phyloP scores from a whole-genome alignment of 331 rosid species.

The Saraca asoca region DNA sequence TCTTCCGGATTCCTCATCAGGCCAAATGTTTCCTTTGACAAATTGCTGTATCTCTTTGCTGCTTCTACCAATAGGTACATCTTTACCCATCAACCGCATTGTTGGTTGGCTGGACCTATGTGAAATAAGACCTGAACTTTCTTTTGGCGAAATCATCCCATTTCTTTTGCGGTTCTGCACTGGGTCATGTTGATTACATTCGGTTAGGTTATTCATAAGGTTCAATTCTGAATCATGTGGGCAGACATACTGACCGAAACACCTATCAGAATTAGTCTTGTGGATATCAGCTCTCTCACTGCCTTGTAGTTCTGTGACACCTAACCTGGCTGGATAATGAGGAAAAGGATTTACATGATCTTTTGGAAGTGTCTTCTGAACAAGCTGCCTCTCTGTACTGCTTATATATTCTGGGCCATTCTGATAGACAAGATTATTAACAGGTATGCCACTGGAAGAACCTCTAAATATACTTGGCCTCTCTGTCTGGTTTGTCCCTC shows the following conservation, averaged over 20 bases:
- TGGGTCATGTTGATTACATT: constrained; percentile 50
- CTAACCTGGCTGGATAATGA: constrained; percentile 62
- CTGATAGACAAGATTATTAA: constrained; percentile 36
- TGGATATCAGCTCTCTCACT: constrained; percentile 52
- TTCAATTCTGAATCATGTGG: constrained; percentile 50
- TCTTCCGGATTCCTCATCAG: constrained; percentile 54
- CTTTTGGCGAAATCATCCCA: constrained; percentile 42
- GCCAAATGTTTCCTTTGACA: constrained; percentile 62
- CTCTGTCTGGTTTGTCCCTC: constrained; percentile 46
- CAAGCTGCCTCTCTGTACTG: constrained; percentile 44
- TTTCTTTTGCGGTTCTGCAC: constrained; percentile 45
- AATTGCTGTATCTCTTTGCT: constrained; percentile 56
- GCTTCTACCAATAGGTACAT: constrained; percentile 87
- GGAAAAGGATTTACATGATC: constrained; percentile 54
- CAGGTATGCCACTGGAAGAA: constrained; percentile 50
- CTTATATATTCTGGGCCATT: constrained; percentile 47
- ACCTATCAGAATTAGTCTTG: constrained; percentile 45
- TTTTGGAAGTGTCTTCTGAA: constrained; percentile 50
- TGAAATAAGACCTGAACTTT: constrained; percentile 49
- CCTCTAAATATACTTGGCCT: constrained; percentile 42
- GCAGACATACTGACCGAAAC: constrained; percentile 42
- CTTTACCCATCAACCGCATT: constrained; percentile 99
- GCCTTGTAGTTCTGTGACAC: constrained; percentile 53
- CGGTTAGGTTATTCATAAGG: constrained; percentile 39
- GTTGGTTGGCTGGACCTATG: constrained; percentile 67